These are phyloP conservation scores for Candida odintsovae DNA, from an alignment of 805 yeast species.

Conservation along the genomic window DNA sequence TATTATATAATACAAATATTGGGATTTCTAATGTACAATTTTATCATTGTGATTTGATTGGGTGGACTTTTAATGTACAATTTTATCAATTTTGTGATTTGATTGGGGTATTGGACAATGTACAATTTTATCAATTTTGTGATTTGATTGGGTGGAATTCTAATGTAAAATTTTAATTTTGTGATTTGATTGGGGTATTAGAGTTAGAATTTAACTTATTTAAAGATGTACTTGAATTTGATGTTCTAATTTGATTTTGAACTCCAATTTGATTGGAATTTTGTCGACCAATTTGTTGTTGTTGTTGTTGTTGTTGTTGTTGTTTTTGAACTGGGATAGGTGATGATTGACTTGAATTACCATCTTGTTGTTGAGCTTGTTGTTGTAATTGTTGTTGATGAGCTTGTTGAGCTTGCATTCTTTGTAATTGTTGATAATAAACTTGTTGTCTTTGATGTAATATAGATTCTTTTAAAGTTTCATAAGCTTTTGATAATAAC, in stretches of 20 bases:
- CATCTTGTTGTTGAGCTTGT: not conserved
- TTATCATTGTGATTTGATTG: too few species aligned
- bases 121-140: too few species aligned
- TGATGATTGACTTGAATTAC: not conserved
- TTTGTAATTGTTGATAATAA: constrained; percentile 26
- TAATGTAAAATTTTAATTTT: too few species aligned
- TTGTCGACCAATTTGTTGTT: not conserved
- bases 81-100: too few species aligned
- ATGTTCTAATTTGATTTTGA: not conserved
- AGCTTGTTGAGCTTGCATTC: constrained; percentile 23
- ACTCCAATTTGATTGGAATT: not conserved
- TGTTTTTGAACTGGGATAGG: not conserved
- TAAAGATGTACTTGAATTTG: too few species aligned
- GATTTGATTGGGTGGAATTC: too few species aligned
- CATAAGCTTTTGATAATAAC: constrained; percentile 84
- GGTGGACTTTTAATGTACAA: too few species aligned
- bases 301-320: not conserved
- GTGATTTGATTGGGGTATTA: not conserved
- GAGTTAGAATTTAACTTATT: too few species aligned
- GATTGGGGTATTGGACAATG: too few species aligned
- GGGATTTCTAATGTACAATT: too few species aligned
- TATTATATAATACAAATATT: too few species aligned
- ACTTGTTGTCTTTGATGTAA: constrained; percentile 59
- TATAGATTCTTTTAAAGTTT: constrained; percentile 68
- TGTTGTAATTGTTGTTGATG: constrained; percentile 12